Conservation (phyloP, 495 filamentous ascomycete species). For the Penicillium cataractarum region DNA sequence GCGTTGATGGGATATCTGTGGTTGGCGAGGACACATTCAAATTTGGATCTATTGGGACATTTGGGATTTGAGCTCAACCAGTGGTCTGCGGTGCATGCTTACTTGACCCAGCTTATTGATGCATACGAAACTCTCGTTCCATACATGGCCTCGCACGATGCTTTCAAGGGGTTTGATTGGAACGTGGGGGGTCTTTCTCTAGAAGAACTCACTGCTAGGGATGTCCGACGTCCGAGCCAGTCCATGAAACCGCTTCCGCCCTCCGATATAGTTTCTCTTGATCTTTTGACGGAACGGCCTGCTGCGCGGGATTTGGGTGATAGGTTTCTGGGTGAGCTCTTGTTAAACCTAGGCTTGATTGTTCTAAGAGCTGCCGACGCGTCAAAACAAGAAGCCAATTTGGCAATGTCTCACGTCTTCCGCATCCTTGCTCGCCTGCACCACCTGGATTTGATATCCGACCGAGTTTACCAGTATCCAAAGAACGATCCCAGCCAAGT, state of each 20-base stretch:
- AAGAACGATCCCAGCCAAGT: slow-evolving; percentile 35
- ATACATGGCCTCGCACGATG: slow-evolving; percentile 21
- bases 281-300: slow-evolving; percentile 32
- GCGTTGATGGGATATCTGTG: slow-evolving; percentile 32
- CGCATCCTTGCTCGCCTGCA: slow-evolving; percentile 64
- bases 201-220: slow-evolving; percentile 34
- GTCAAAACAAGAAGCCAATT: slow-evolving; percentile 38
- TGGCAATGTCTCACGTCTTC: slow-evolving; percentile 60
- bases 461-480: slow-evolving; percentile 58
- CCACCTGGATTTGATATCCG: slow-evolving; percentile 58
- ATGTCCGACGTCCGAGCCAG: slow-evolving; percentile 1
- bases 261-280: slow-evolving; percentile 19
- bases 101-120: slow-evolving; percentile 47
- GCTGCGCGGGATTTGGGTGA: slow-evolving; percentile 27
- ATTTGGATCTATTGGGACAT: slow-evolving; percentile 44
- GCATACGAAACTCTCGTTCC: slow-evolving; percentile 28
- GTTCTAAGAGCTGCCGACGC: slow-evolving; percentile 55
- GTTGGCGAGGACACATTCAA: slow-evolving; percentile 27
- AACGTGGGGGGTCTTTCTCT: slow-evolving; percentile 26
- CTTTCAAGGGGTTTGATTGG: slow-evolving; percentile 33
- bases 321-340: slow-evolving; percentile 31
- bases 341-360: slow-evolving; percentile 55
- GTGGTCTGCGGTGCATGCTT: slow-evolving; percentile 46
- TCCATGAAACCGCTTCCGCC: slow-evolving; percentile 6
- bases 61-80: slow-evolving; percentile 47